Evolutionary conservation across 345 rosid species (phyloP), one percentile per base, ranked within the genome.

Genomic region (Salix dunnii): DNA sequence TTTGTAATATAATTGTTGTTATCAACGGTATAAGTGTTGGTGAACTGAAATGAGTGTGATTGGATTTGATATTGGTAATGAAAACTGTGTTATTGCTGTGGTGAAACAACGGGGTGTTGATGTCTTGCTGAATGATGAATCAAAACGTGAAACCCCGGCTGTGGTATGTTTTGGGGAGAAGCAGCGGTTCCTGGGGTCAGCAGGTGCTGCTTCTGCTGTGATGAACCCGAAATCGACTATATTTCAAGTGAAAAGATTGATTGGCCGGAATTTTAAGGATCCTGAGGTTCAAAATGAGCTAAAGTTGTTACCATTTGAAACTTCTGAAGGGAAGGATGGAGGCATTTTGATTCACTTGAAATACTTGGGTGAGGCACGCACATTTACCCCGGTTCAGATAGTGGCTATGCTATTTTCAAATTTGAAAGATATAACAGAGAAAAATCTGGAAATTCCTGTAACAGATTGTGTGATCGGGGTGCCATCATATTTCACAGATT

Each of bases 81-180:
- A 78, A 67, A 78, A 67, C 61, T 78, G 76, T 58, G 38, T 78
- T 36, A 75, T 78, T 67, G 81, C 76, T 11, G 76, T 72, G 40
- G 76, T 72, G 2, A 72, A 72, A 43, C 76, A 78, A 65, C 33
- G 81, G 14, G 76, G 81, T 58, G 73, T 78, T 66, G 81, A 78
- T 58, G 81, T 78, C 5, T 75, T 78, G 21, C 61, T 78, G 48
- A 78, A 76, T 18, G 79, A 68, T 20, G 73, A 76, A 16, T 76
- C 73, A 10, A 78, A 87, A 21, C 85, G 91, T 31, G 90, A 88
- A 75, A 88, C 90, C 1, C 95, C 91, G 0, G 86, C 89, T 40
- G 86, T 89, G 82, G 97, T 93, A 40, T 91, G 90, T 0, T 93
- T 93, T 38, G 90, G 92, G 8, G 98, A 91, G 85, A 93, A 90